A percentile compares a stretch with the other conserved stretches of the same genome.
These are phyloP conservation scores for Arctium lappa DNA, from an alignment of 129 eudicot species.

Conservation along the genomic window DNA sequence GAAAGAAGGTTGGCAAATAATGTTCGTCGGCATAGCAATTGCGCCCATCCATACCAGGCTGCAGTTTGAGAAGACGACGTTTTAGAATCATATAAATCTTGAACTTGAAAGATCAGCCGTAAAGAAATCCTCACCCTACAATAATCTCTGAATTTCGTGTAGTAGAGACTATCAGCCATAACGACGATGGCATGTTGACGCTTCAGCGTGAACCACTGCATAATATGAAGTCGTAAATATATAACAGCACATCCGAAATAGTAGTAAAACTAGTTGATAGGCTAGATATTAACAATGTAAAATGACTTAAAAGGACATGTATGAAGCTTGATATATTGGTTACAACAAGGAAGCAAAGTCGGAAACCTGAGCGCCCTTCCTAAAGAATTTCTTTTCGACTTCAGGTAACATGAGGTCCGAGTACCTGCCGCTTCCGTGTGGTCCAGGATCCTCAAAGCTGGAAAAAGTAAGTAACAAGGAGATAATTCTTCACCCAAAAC, in stretches of 20 bases:
- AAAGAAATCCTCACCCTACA: slow-evolving; percentile 50
- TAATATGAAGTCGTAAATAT: background rate
- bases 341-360: background rate
- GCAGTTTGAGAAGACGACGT: slow-evolving; percentile 13
- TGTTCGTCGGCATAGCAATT: slow-evolving; percentile 96
- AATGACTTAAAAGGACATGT: background rate
- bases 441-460: slow-evolving; percentile 97
- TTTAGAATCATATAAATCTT: background rate
- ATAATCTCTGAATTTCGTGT: slow-evolving; percentile 59
- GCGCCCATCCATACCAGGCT: slow-evolving; percentile 89
- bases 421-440: slow-evolving; percentile 93
- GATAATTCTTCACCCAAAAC: background rate
- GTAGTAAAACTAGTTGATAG: background rate
- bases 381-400: slow-evolving; percentile 76
- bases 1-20: slow-evolving; percentile 82
- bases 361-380: slow-evolving; percentile 93
- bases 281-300: too few relatives aligned
- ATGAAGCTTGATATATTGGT: background rate
- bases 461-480: slow-evolving; percentile 12
- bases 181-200: slow-evolving; percentile 74
- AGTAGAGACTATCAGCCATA: slow-evolving; percentile 74
- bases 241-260: background rate
- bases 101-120: background rate
- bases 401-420: slow-evolving; percentile 89
- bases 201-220: slow-evolving; percentile 92